These are phyloP conservation scores for Ophiocordyceps camponoti-saundersi DNA, from an alignment of 2,329 filamentous ascomycete species.

Conservation along the genomic window DNA sequence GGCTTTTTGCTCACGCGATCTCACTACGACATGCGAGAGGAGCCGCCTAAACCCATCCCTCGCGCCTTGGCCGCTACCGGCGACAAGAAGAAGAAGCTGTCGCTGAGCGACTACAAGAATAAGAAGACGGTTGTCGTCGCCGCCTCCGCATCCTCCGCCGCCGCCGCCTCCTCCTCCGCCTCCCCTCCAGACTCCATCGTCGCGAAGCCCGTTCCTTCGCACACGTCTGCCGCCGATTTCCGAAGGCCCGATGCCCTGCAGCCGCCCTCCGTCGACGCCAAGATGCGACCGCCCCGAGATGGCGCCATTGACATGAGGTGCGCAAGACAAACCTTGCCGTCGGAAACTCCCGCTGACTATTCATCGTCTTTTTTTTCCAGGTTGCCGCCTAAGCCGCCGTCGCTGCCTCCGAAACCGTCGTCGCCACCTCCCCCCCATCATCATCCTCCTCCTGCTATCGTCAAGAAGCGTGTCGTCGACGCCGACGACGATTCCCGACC, in stretches of 20 bases:
- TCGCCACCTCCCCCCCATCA: constrained; percentile 6
- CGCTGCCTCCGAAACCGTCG: constrained; percentile 17
- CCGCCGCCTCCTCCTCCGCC: constrained; percentile 12
- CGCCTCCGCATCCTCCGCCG: constrained; percentile 20
- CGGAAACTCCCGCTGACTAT: constrained; percentile 4
- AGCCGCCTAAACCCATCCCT: constrained; percentile 22
- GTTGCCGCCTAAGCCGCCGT: constrained; percentile 19
- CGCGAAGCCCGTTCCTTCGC: constrained; percentile 1
- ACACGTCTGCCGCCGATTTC: neutral
- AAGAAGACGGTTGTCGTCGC: constrained; percentile 21
- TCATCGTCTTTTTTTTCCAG: constrained; percentile 5
- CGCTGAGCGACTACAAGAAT: constrained; percentile 42
- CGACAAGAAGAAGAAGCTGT: constrained; percentile 38
- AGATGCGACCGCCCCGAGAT: constrained; percentile 13
- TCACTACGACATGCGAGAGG: constrained; percentile 39
- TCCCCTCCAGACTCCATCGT: constrained; percentile 19
- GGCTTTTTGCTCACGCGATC: constrained; percentile 38
- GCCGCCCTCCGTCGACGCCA: constrained; percentile 9
- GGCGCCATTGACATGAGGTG: constrained; percentile 15
- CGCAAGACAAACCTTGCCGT: neutral
- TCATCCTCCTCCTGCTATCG: constrained; percentile 18
- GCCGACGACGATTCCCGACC: constrained; percentile 24
- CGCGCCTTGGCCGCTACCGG: constrained; percentile 21
- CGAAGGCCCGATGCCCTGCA: constrained; percentile 10
- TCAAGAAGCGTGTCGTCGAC: constrained; percentile 29